phyloP scores from a whole-genome alignment of 176 grass and related monocot genomes.

The Hordeum vulgare region DNA sequence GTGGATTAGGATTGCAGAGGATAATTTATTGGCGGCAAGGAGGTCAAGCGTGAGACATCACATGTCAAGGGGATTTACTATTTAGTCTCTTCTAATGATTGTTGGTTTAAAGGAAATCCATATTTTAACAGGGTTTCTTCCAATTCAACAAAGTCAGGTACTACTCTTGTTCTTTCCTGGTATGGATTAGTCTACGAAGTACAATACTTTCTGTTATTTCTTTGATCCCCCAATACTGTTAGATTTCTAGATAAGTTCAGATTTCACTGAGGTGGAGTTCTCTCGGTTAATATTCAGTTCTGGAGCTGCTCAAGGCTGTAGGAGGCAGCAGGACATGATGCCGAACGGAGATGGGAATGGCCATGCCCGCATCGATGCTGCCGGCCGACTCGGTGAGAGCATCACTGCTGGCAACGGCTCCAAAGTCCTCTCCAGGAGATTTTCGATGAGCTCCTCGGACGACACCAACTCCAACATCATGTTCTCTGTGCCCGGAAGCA shows the following conservation, averaged over 20 bases:
- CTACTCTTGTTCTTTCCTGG: constrained; percentile 12
- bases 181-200: neutral
- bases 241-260: too few species aligned
- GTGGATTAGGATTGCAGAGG: too few species aligned
- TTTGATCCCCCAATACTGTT: neutral
- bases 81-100: constrained; percentile 20
- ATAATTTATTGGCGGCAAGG: too few species aligned
- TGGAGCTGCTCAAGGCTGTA: constrained; percentile 58
- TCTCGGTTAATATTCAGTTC: too few species aligned
- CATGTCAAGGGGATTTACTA: too few species aligned
- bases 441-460: constrained; percentile 80
- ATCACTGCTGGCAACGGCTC: constrained; percentile 25
- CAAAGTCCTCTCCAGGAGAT: constrained; percentile 52
- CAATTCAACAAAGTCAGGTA: constrained; percentile 64
- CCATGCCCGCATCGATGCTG: constrained; percentile 9
- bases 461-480: constrained; percentile 54
- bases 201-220: neutral
- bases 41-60: too few species aligned
- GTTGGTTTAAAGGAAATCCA: constrained; percentile 40
- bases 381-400: constrained; percentile 40
- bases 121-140: constrained; percentile 77
- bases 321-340: constrained; percentile 38
- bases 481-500: constrained; percentile 55
- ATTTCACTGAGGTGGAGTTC: too few species aligned
- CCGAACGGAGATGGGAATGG: constrained; percentile 32